A percentile compares a stretch with the other conserved stretches of the same genome.
Evolutionary conservation across 345 rosid species (phyloP).

Genomic region (Excoecaria cochinchinensis): DNA sequence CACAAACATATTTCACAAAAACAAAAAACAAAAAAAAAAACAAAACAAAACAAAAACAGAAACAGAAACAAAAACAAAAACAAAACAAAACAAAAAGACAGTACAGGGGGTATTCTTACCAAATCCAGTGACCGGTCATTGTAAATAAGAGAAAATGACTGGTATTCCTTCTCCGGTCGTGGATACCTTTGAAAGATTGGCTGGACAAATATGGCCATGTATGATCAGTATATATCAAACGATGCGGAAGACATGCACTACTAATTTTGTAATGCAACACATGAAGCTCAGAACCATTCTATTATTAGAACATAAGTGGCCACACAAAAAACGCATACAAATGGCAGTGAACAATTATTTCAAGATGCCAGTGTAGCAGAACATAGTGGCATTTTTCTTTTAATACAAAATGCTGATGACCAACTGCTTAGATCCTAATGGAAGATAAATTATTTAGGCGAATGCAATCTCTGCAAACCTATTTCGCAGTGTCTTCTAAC

Average conservation of each 20-base stretch:
- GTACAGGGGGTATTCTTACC: conserved; percentile 46
- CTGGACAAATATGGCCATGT: conserved; percentile 41
- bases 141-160: conserved; percentile 95
- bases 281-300: conserved; percentile 7
- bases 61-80: not conserved
- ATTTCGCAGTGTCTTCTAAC: too few species aligned
- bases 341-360: not conserved
- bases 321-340: not conserved
- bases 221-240: conserved; percentile 30
- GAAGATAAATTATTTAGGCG: not conserved
- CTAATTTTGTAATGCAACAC: not conserved
- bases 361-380: not conserved
- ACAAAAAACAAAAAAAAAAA: too few species aligned
- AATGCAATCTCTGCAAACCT: too few species aligned
- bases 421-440: not conserved
- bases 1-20: not conserved
- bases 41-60: too few species aligned
- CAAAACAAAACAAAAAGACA: conserved; percentile 13
- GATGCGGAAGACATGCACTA: not conserved
- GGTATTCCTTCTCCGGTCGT: conserved; percentile 98
- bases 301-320: conserved; percentile 11
- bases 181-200: conserved; percentile 97
- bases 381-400: not conserved
- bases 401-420: not conserved
- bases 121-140: conserved; percentile 90